phyloP scores from a whole-genome alignment of 805 yeast genomes.

The Brettanomyces sp. region DNA sequence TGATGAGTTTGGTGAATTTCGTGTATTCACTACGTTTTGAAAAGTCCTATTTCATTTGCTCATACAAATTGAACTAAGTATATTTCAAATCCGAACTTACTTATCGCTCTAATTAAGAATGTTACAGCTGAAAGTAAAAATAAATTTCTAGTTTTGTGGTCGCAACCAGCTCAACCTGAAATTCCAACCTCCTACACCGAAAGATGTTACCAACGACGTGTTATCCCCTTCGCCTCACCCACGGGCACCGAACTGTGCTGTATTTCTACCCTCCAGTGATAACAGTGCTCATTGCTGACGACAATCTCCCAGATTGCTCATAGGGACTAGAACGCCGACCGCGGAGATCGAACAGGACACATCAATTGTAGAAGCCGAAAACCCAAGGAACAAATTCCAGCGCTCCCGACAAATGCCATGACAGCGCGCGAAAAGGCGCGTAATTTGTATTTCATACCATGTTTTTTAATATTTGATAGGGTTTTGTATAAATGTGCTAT shows the following conservation, averaged over 20 bases:
- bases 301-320: conserved; percentile 24
- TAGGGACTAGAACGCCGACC: conserved; percentile 20
- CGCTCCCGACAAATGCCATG: conserved; percentile 26
- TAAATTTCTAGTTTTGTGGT: conserved; percentile 8
- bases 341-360: conserved; percentile 37
- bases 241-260: conserved; percentile 35
- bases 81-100: too few species aligned
- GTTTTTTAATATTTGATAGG: too few species aligned
- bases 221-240: conserved; percentile 30
- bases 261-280: conserved; percentile 36
- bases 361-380: conserved; percentile 22
- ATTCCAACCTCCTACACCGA: conserved; percentile 12
- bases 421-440: too few species aligned
- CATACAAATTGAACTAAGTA: too few species aligned
- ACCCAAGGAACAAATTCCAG: conserved; percentile 11
- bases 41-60: too few species aligned
- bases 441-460: too few species aligned
- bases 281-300: conserved; percentile 25
- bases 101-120: too few species aligned
- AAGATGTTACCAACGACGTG: conserved; percentile 27
- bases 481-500: too few species aligned
- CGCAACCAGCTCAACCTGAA: conserved; percentile 12
- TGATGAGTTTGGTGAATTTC: too few species aligned
- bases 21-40: too few species aligned
- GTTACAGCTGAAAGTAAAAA: too few species aligned